phyloP scores from a whole-genome alignment of 208 protist genomes.

The Acanthamoeba healyi region DNA sequence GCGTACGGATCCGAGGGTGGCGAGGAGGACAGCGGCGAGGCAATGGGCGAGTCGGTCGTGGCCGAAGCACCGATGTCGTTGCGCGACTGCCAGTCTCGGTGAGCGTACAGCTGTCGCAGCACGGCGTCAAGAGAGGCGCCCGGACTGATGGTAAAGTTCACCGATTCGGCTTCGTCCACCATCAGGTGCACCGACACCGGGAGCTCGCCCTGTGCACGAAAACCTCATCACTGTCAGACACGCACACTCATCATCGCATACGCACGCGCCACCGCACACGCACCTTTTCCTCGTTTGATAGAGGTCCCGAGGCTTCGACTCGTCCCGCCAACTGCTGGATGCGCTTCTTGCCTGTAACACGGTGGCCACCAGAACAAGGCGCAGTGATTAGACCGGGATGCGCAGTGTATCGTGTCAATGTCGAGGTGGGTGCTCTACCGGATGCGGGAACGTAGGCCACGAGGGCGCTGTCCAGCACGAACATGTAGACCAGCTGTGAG shows the following conservation, averaged over 20 bases:
- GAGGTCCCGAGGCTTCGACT: background rate
- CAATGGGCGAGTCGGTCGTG: background rate
- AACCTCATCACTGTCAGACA: background rate
- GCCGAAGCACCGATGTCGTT: background rate
- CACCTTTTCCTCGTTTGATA: constrained; percentile 1
- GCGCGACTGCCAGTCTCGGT: background rate
- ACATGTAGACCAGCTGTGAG: constrained; percentile 26
- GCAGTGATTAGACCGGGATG: background rate
- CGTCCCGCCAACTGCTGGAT: constrained; percentile 47
- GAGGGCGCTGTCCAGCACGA: background rate
- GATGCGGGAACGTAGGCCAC: background rate
- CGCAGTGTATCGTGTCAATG: background rate
- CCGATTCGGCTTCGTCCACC: constrained; percentile 20
- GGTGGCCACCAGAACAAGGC: no score
- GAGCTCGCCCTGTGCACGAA: background rate
- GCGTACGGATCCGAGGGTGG: background rate
- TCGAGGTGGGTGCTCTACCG: background rate
- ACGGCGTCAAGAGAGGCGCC: background rate
- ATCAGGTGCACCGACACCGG: constrained; percentile 1
- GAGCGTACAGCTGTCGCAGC: constrained; percentile 15
- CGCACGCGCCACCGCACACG: no score
- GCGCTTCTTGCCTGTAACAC: constrained; percentile 74
- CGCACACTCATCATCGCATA: background rate
- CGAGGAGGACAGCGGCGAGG: background rate
- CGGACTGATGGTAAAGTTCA: background rate